These are phyloP conservation scores for Rhizopogon parksii DNA, from an alignment of 1,284 basidiomycete species.

Conservation along the genomic window DNA sequence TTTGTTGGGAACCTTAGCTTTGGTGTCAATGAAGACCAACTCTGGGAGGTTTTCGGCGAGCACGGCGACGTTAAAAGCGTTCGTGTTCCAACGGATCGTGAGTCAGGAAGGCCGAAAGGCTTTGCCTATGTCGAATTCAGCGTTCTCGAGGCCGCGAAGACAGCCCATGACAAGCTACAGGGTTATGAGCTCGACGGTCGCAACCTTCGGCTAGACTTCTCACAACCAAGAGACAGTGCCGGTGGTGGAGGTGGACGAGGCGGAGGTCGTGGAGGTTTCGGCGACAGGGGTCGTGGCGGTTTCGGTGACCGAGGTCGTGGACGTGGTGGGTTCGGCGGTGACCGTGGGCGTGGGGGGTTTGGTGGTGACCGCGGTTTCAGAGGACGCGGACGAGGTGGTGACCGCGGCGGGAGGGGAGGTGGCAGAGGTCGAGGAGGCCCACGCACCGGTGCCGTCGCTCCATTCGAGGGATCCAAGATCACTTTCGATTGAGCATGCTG, in stretches of 20 bases:
- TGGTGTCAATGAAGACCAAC: slow-evolving; percentile 70
- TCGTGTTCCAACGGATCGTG: slow-evolving; percentile 89
- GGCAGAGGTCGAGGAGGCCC: slow-evolving; percentile 46
- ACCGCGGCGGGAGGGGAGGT: slow-evolving; percentile 36
- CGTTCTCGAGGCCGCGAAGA: slow-evolving; percentile 73
- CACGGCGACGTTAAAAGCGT: slow-evolving; percentile 87
- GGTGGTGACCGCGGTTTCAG: slow-evolving; percentile 31
- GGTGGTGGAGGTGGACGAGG: slow-evolving; percentile 42
- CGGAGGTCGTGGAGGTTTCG: slow-evolving; percentile 33
- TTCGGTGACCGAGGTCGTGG: slow-evolving; percentile 26
- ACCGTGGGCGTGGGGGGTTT: slow-evolving; percentile 33
- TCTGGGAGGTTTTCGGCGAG: slow-evolving; percentile 92
- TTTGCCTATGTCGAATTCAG: slow-evolving; percentile 97
- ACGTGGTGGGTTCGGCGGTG: slow-evolving; percentile 35
- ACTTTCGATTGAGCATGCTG: slow-evolving; percentile 45
- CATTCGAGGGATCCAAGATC: slow-evolving; percentile 76
- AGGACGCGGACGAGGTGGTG: slow-evolving; percentile 34
- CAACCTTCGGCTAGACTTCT: slow-evolving; percentile 81
- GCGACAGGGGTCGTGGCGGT: slow-evolving; percentile 25
- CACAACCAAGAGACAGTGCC: slow-evolving; percentile 70
- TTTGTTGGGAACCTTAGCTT: slow-evolving; percentile 93
- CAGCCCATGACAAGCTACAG: slow-evolving; percentile 67
- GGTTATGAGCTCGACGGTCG: slow-evolving; percentile 84
- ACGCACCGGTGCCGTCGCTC: slow-evolving; percentile 68
- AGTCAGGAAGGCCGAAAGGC: slow-evolving; percentile 88